Conservation (phyloP, 768 basidiomycete species). For the Suillus luteus region DNA sequence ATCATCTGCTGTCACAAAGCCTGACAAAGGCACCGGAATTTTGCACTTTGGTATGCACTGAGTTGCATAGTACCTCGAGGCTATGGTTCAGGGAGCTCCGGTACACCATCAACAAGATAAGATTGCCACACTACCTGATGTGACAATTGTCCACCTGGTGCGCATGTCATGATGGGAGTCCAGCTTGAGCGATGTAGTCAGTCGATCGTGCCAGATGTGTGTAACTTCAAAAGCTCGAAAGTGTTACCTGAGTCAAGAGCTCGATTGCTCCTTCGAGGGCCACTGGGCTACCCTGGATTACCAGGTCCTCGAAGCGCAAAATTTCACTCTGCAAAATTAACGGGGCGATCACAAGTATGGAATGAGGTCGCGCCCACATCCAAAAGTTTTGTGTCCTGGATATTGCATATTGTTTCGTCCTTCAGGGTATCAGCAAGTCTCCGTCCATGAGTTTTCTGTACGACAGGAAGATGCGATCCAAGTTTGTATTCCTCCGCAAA, state of each 20-base stretch:
- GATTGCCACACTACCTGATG: slow-evolving; percentile 51
- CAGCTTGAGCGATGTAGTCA: slow-evolving; percentile 23
- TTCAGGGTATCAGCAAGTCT: slow-evolving; percentile 74
- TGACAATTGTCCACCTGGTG: slow-evolving; percentile 79
- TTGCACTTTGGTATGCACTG: slow-evolving; percentile 65
- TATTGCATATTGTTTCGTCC: slow-evolving; percentile 54
- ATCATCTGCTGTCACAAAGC: slow-evolving; percentile 70
- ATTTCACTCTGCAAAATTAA: slow-evolving; percentile 55
- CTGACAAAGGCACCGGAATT: slow-evolving; percentile 57
- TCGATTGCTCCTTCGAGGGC: slow-evolving; percentile 65
- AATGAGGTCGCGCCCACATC: slow-evolving; percentile 46
- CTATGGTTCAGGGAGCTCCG: slow-evolving; percentile 36
- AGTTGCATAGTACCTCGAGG: slow-evolving; percentile 71
- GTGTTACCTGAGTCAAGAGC: slow-evolving; percentile 54
- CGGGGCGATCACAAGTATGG: background rate
- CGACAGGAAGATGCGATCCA: slow-evolving; percentile 50
- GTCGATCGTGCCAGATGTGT: background rate
- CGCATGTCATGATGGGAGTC: slow-evolving; percentile 16
- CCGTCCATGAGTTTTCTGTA: slow-evolving; percentile 72
- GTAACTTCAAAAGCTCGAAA: background rate
- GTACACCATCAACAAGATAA: background rate
- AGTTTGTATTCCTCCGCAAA: slow-evolving; percentile 63
- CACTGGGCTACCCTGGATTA: slow-evolving; percentile 57
- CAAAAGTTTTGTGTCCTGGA: slow-evolving; percentile 58
- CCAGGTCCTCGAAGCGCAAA: slow-evolving; percentile 76